Base-by-base conservation (phyloP, 1,139 yeast genomes). In the Taiozyma onychis region DNA sequence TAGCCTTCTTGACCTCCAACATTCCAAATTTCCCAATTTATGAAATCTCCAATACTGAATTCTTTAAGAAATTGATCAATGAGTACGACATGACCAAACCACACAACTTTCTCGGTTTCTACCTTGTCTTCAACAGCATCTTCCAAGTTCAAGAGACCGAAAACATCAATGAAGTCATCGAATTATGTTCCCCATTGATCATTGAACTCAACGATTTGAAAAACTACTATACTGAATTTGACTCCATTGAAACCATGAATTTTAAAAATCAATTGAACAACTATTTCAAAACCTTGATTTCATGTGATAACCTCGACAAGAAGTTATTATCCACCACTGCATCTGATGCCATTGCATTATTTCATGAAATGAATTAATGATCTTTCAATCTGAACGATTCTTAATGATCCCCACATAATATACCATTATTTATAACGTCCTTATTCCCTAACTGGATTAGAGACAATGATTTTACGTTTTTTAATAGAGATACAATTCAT, bases 181-280 rank as follows among this genome's bases (percentile, higher is more conserved):
- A 68, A 39, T 48, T 69, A 14, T 66, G 66, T 58, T 67, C 83
- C 1, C 66, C 69, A 28, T 58, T 81, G 54, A 66, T 80, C 21
- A 68, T 74, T 45, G 77, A 76, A 61, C 73, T 81, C 48, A 78
- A 78, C 58, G 81, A 80, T 55, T 66, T 80, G 30, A 82, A 78
- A 45, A 70, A 75, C 47, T 75, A 74, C 53, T 78, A 77, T 57
- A 60, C 75, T 42, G 72, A 69, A 41, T 65, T 76, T 50, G 56
- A 54, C 32, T 68, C 70, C 16, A 64, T 66, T 2, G 76, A 75
- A 18, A 62, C 78, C 6, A 41, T 54, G 3, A 60, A 65, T 2
- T 66, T 70, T 48, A 68, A 66, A 48, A 52, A 48, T 8, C 56
- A 60, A 10, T 47, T 69, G 30, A 56, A 64, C 3, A 52, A 54